Percentiles rank a stretch among this genome's conserved stretches.
Conservation (phyloP, 2,329 filamentous ascomycete species). For the Clonostachys rhizophaga region DNA sequence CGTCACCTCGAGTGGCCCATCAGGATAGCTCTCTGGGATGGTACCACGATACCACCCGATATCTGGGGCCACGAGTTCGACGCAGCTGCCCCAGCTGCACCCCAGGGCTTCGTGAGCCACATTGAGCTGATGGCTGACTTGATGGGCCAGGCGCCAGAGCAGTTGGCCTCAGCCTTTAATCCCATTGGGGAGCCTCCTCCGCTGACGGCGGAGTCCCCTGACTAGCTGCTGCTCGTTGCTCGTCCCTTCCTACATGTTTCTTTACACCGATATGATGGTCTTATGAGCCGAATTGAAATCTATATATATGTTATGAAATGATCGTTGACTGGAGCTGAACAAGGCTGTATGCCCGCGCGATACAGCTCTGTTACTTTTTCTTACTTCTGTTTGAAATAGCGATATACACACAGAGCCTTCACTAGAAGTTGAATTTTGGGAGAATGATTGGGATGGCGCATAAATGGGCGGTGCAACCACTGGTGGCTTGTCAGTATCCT, state of each 20-base stretch:
- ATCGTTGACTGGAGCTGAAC: no score
- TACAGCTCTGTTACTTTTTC: no score
- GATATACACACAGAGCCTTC: neutral
- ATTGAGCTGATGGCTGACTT: slow-evolving; percentile 33
- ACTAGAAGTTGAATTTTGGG: neutral
- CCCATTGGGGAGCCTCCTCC: slow-evolving; percentile 16
- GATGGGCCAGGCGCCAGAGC: slow-evolving; percentile 19
- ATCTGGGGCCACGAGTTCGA: slow-evolving; percentile 52
- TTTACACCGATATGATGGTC: no score
- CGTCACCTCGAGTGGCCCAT: slow-evolving; percentile 57
- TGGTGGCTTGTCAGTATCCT: no score
- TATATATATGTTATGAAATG: no score
- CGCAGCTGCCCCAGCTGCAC: slow-evolving; percentile 6
- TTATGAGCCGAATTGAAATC: no score
- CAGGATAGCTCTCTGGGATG: slow-evolving; percentile 53
- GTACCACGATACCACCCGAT: slow-evolving; percentile 45
- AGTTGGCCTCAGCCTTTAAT: slow-evolving; percentile 7
- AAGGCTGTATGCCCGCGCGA: no score
- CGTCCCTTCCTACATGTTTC: no score
- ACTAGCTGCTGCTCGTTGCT: slow-evolving; percentile 4
- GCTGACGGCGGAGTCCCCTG: slow-evolving; percentile 22
- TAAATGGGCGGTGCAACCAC: no score
- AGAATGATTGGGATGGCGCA: neutral
- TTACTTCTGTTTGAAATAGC: no score
- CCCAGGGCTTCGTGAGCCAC: slow-evolving; percentile 18